Base-by-base conservation (phyloP, 345 rosid species). In the Corchorus capsularis region DNA sequence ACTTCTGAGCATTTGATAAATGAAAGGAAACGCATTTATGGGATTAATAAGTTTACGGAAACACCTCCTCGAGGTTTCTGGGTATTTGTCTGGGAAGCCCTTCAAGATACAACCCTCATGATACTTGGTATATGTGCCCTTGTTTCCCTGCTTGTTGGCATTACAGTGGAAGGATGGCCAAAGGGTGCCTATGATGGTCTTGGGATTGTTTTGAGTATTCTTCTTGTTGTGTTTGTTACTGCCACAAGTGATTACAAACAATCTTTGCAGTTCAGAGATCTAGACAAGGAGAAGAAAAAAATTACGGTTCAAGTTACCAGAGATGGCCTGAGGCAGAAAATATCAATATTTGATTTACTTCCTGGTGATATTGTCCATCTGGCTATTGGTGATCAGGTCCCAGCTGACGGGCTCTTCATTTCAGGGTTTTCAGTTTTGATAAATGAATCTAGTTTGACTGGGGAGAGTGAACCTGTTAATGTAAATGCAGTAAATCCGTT, bases 31-130 rank as follows among this genome's bases (percentile, higher is more conserved):
- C 73, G 64, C 19, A 77, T 89, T n/a, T 91, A 87, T 82, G 98
- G 99, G 83, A 72, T 90, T 75, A 95, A 95, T 82, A 92, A 86
- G 69, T 95, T 95, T 80, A 79, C 90, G 0, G 98, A 95, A 82
- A 88, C 92, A 70, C 97, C 96, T 0, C 53, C 39, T 17, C 89
- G 84, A 54, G 94, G 99, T 49, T 95, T 86, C 75, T 95, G 93
- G 97, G 77, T 95, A 79, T 90, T 84, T 82, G 86, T 93, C 63
- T 81, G 91, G 87, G 93, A 90, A 82, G 94, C 89, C 53, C 87
- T 87, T 67, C 90, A 89, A 67, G 92, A 89, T 78, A 82, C 86
- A 70, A 91, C 97, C 20, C 89, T 89, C 69, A 85, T 89, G 88
- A 89, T 91, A 77, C 85, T 91, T 68, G 90, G 83, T 76, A 82